These are phyloP conservation scores for Lophiotrema nucula DNA, from an alignment of 495 filamentous ascomycete species.

Conservation along the genomic window DNA sequence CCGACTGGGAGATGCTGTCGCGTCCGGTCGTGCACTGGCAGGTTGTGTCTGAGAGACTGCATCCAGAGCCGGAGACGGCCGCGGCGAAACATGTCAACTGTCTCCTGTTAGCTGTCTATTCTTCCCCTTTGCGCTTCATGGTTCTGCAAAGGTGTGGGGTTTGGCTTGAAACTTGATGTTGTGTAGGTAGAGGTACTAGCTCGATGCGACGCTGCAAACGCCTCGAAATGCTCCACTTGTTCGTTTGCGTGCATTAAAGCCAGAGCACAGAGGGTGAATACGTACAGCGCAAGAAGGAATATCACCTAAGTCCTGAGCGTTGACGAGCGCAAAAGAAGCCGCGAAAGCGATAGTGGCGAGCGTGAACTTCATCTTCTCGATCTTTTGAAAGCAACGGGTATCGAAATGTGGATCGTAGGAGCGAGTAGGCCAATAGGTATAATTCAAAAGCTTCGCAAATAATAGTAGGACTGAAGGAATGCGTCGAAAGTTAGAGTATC, in stretches of 20 bases:
- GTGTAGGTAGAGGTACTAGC: not conserved
- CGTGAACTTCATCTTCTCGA: slow-evolving; percentile 31
- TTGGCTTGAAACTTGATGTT: not conserved
- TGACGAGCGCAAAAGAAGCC: slow-evolving; percentile 11
- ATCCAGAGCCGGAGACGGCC: slow-evolving; percentile 34
- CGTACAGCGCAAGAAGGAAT: slow-evolving; percentile 32
- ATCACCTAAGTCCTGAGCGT: slow-evolving; percentile 10
- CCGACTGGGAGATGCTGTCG: slow-evolving; percentile 25
- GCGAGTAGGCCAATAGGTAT: too few species aligned
- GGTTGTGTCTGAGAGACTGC: slow-evolving; percentile 30
- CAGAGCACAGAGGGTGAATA: not conserved
- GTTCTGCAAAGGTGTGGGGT: too few species aligned
- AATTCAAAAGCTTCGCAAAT: too few species aligned
- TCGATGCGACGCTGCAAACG: not conserved
- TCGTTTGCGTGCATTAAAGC: too few species aligned
- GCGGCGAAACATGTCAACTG: slow-evolving; percentile 35
- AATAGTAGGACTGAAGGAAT: too few species aligned
- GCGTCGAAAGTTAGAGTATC: too few species aligned
- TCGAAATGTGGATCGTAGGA: too few species aligned
- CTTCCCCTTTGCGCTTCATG: too few species aligned
- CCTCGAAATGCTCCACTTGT: too few species aligned
- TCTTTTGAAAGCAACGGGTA: too few species aligned
- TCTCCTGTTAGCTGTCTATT: not conserved
- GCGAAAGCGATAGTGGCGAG: slow-evolving; percentile 15
- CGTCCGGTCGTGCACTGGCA: slow-evolving; percentile 42